Conservation (phyloP, 2,329 filamentous ascomycete genomes). For the Fusarium sarcochroum region DNA sequence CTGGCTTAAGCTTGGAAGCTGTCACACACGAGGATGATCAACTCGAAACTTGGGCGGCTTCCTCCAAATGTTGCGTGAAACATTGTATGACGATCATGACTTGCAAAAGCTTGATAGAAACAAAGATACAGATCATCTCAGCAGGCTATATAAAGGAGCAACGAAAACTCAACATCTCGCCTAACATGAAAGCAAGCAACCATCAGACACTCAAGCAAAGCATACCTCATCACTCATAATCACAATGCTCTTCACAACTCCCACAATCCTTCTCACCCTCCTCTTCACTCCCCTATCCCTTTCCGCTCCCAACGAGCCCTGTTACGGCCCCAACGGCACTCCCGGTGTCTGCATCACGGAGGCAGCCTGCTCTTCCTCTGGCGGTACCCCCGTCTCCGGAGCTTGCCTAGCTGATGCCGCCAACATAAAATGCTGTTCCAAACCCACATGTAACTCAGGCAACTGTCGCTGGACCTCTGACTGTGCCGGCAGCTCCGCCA, state of each 20-base stretch:
- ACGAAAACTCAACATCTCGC: background rate
- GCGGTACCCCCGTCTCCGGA: conserved; percentile 56
- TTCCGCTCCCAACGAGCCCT: conserved; percentile 52
- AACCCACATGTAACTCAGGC: conserved; percentile 54
- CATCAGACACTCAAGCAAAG: background rate
- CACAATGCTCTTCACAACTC: conserved; percentile 41
- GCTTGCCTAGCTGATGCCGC: conserved; percentile 56
- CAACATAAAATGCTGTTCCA: conserved; percentile 60
- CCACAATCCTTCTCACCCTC: conserved; percentile 28
- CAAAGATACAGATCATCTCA: background rate
- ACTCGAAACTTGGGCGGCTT: conserved; percentile 22
- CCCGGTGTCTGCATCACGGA: conserved; percentile 58
- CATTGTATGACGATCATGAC: background rate
- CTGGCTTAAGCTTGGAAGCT: background rate
- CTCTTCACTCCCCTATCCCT: conserved; percentile 34
- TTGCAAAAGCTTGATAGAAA: background rate
- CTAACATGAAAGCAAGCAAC: background rate
- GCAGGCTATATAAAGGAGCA: conserved; percentile 13
- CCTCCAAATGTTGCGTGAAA: conserved; percentile 2
- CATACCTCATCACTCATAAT: background rate
- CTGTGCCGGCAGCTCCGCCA: conserved; percentile 51
- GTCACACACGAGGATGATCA: conserved; percentile 24
- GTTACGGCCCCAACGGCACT: conserved; percentile 46
- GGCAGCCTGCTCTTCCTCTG: conserved; percentile 52
- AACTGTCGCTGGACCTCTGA: conserved; percentile 58